A percentile compares a stretch with the other conserved stretches of the same genome.
phyloP scores from a whole-genome alignment of 2,329 filamentous ascomycete genomes.

The Aspergillus puulaauensis region DNA sequence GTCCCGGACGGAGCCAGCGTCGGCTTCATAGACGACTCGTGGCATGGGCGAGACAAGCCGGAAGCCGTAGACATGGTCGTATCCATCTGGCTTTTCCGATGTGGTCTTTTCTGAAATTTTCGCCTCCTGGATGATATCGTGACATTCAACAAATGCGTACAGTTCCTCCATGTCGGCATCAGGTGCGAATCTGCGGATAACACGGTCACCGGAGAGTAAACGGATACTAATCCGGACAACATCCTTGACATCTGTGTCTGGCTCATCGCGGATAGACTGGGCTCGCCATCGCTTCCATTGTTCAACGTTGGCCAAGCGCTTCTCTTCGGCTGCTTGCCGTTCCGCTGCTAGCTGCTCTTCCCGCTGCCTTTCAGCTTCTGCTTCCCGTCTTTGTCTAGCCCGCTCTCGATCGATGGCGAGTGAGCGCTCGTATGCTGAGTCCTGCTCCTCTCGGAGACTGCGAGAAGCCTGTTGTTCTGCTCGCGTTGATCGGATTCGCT shows the following conservation, averaged over 20 bases:
- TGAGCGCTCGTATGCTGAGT: conserved; percentile 89
- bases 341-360: conserved; percentile 67
- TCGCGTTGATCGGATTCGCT: conserved; percentile 71
- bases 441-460: conserved; percentile 80
- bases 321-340: conserved; percentile 61
- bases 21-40: conserved; percentile 73
- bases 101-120: conserved; percentile 34
- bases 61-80: conserved; percentile 82
- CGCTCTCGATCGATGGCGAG: conserved; percentile 85
- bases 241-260: conserved; percentile 62
- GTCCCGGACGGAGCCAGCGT: conserved; percentile 64
- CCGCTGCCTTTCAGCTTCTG: conserved; percentile 62
- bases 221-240: conserved; percentile 69
- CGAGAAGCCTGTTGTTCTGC: conserved; percentile 79
- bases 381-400: conserved; percentile 72
- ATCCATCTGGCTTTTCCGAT: conserved; percentile 60
- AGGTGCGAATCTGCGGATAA: conserved; percentile 72
- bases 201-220: conserved; percentile 66
- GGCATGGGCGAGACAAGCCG: conserved; percentile 83
- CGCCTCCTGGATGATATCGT: conserved; percentile 59
- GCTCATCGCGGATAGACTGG: conserved; percentile 66
- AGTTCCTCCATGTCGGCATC: conserved; percentile 79
- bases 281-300: conserved; percentile 84
- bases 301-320: conserved; percentile 52
- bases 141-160: conserved; percentile 95